phyloP scores from a whole-genome alignment of 352 stramenopile species.

The Phytophthora sansomeana region DNA sequence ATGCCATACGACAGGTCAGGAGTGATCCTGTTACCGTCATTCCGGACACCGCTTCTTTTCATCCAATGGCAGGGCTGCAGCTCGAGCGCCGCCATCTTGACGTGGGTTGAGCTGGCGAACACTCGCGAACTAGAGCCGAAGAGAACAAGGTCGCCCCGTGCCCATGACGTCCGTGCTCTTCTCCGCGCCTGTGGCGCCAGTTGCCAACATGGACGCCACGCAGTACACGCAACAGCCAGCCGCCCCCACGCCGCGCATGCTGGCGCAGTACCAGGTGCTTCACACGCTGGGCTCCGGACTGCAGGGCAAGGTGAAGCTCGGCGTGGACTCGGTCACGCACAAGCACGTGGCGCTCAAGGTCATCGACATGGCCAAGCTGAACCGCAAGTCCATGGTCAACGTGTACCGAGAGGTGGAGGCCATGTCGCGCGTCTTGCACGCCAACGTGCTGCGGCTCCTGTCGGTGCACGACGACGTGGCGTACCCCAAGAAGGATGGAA shows the following conservation, averaged over 20 bases:
- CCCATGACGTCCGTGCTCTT: conserved; percentile 42
- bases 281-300: conserved; percentile 85
- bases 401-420: conserved; percentile 91
- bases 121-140: conserved; percentile 20
- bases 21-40: conserved; percentile 2
- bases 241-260: conserved; percentile 49
- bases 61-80: conserved; percentile 11
- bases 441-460: conserved; percentile 86
- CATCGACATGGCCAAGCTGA: conserved; percentile 86
- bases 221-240: conserved; percentile 21
- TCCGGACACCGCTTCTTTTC: conserved; percentile 7
- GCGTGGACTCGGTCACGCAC: conserved; percentile 77
- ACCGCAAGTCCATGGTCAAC: conserved; percentile 85
- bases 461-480: conserved; percentile 74
- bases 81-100: conserved; percentile 3
- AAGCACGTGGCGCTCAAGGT: conserved; percentile 92
- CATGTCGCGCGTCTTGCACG: conserved; percentile 87
- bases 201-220: conserved; percentile 38
- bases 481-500: conserved; percentile 81
- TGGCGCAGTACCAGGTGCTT: conserved; percentile 79
- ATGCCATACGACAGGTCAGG: not conserved
- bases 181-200: conserved; percentile 36
- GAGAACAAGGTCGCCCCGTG: conserved; percentile 10
- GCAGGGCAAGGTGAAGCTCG: conserved; percentile 91
- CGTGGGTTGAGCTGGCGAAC: conserved; percentile 16